Conservation (phyloP, 176 grass and related monocot species). For the Triticum urartu region DNA sequence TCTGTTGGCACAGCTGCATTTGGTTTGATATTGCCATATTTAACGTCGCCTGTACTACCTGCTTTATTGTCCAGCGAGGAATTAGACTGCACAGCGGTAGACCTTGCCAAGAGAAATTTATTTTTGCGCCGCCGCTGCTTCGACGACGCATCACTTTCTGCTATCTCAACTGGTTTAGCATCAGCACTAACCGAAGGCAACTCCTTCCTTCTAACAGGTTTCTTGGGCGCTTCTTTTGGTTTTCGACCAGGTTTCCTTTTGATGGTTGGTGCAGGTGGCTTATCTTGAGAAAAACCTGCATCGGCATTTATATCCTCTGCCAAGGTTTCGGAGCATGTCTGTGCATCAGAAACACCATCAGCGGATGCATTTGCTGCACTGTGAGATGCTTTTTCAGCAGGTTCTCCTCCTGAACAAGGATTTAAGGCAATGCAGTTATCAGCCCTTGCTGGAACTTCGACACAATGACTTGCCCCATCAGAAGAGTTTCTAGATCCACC, state of each 20-base stretch:
- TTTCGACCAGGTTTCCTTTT: slow-evolving; percentile 42
- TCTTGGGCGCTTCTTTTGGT: slow-evolving; percentile 41
- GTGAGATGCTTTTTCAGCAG: slow-evolving; percentile 33
- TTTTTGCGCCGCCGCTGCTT: slow-evolving; percentile 4
- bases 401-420: slow-evolving; percentile 37
- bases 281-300: slow-evolving; percentile 33
- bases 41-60: slow-evolving; percentile 7
- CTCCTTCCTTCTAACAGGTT: slow-evolving; percentile 37
- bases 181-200: slow-evolving; percentile 26
- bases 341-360: slow-evolving; percentile 46
- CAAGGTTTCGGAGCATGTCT: slow-evolving; percentile 37
- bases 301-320: slow-evolving; percentile 41
- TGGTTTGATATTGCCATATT: slow-evolving; percentile 37
- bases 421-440: slow-evolving; percentile 35
- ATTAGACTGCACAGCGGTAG: not conserved
- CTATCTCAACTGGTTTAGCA: slow-evolving; percentile 30
- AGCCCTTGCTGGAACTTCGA: slow-evolving; percentile 41
- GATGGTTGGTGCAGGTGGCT: slow-evolving; percentile 17
- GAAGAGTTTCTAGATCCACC: slow-evolving; percentile 41
- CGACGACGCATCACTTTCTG: slow-evolving; percentile 24
- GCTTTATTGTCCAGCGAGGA: not conserved
- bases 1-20: slow-evolving; percentile 30
- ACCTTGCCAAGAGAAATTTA: slow-evolving; percentile 18
- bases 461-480: slow-evolving; percentile 19
- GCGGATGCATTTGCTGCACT: slow-evolving; percentile 26